A percentile compares a stretch with the other conserved stretches of the same genome.
These are phyloP conservation scores for Ascomycota sp. DNA, from an alignment of 2,329 filamentous ascomycete genomes.

Conservation along the genomic window DNA sequence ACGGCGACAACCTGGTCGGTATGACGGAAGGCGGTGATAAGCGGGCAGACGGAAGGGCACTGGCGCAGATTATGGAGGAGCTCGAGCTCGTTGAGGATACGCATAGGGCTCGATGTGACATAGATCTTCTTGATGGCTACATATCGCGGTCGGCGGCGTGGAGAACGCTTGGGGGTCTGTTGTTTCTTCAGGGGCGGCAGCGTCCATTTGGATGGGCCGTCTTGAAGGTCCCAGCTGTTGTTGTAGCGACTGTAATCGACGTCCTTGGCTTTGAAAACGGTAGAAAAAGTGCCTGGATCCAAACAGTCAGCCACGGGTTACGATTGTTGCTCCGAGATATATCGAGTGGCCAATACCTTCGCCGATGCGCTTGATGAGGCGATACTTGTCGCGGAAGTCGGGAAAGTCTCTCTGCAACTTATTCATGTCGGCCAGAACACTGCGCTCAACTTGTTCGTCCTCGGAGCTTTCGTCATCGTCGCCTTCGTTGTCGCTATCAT, in stretches of 20 bases:
- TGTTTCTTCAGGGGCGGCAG: slow-evolving; percentile 41
- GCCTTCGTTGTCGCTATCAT: slow-evolving; percentile 12
- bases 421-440: slow-evolving; percentile 69
- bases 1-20: slow-evolving; percentile 91
- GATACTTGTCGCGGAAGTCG: slow-evolving; percentile 65
- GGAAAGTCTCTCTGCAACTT: slow-evolving; percentile 66
- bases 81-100: slow-evolving; percentile 92
- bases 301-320: background rate
- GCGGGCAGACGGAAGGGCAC: slow-evolving; percentile 71
- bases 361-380: slow-evolving; percentile 88
- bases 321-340: background rate
- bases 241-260: slow-evolving; percentile 63
- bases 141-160: slow-evolving; percentile 36
- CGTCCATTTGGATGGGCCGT: slow-evolving; percentile 44
- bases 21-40: slow-evolving; percentile 91
- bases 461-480: slow-evolving; percentile 13
- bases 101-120: slow-evolving; percentile 81
- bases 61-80: slow-evolving; percentile 71
- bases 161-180: slow-evolving; percentile 11
- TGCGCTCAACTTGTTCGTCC: slow-evolving; percentile 38
- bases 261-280: slow-evolving; percentile 96
- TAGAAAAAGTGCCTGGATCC: slow-evolving; percentile 77
- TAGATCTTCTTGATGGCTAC: slow-evolving; percentile 99
- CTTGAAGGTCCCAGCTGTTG: slow-evolving; percentile 70
- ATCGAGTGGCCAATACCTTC: slow-evolving; percentile 42